These are phyloP conservation scores for Candida loeiensis DNA, from an alignment of 805 yeast genomes.

Conservation along the genomic window DNA sequence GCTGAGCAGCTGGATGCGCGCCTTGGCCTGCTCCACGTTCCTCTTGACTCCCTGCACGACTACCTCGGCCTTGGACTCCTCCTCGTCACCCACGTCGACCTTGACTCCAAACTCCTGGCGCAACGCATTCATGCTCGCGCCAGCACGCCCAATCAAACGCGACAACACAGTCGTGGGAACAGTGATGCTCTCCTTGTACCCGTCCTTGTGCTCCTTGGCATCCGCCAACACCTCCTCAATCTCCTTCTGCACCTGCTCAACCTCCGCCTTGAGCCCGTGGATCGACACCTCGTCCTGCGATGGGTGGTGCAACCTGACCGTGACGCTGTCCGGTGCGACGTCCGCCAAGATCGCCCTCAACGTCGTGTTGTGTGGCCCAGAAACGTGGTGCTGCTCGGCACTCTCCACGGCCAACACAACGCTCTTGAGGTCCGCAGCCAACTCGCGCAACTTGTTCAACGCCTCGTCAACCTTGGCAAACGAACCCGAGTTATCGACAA, in stretches of 20 bases:
- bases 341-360: conserved; percentile 42
- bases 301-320: conserved; percentile 46
- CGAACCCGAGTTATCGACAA: conserved; percentile 46
- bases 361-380: conserved; percentile 61
- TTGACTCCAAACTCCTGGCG: conserved; percentile 72
- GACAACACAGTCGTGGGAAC: conserved; percentile 69
- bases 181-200: conserved; percentile 44
- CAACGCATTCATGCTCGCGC: conserved; percentile 64
- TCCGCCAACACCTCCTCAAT: conserved; percentile 55
- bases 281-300: conserved; percentile 54
- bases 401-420: conserved; percentile 50
- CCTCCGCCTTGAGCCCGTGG: conserved; percentile 68
- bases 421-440: conserved; percentile 51
- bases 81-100: conserved; percentile 56
- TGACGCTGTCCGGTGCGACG: conserved; percentile 37
- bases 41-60: conserved; percentile 66
- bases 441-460: conserved; percentile 55
- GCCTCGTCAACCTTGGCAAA: conserved; percentile 53
- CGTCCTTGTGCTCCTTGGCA: conserved; percentile 47
- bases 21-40: conserved; percentile 71
- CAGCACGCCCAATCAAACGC: conserved; percentile 87
- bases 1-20: conserved; percentile 53
- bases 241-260: conserved; percentile 49
- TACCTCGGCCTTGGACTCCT: conserved; percentile 43
- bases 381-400: conserved; percentile 52